Base-by-base conservation (phyloP, 75 land plant genomes). In the Ceratopteris richardii region DNA sequence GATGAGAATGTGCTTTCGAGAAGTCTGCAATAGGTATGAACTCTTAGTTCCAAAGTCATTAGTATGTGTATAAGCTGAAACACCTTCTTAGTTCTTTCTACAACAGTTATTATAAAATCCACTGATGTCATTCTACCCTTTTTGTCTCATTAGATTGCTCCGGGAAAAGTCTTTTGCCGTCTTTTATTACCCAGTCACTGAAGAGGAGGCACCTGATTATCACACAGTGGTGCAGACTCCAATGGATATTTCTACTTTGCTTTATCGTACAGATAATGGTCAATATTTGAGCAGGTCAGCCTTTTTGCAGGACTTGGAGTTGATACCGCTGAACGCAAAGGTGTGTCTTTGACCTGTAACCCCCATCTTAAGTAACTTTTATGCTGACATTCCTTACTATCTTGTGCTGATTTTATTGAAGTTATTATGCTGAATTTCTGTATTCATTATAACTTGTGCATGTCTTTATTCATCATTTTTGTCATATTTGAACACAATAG, bases 1-100 rank as follows among this genome's bases (percentile, higher is more conserved):
- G 12, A 61, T 94, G 62, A 66, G 96, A 53, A 94, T 94, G 98
- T 94, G 98, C 57, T 75, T 94, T 41, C 78, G 98, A 29, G 98
- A 94, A 73, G 74, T 94, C 41, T 94, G 98, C 64, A 94, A 83
- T 62, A 66, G 98, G 98, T 94, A n/a, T n/a, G n/a, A n/a, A n/a
- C n/a, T n/a, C n/a, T n/a, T n/a, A n/a, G n/a, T n/a, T n/a, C n/a
- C n/a, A 22, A 42, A 22, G 10, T 44, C 64, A 33, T 46, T 20
- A 21, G 52, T 25, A 31, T 53, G 37, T 20, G 2, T 39, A 24
- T 22, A 39, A 44, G 43, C 25, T 66, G n/a, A n/a, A n/a, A n/a
- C n/a, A n/a, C n/a, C n/a, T n/a, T n/a, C n/a, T n/a, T n/a, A n/a
- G n/a, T n/a, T n/a, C n/a, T n/a, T n/a, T n/a, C n/a, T n/a, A n/a